Evolutionary conservation across 345 rosid species (phyloP).

Genomic region (Eucalyptus marginata): DNA sequence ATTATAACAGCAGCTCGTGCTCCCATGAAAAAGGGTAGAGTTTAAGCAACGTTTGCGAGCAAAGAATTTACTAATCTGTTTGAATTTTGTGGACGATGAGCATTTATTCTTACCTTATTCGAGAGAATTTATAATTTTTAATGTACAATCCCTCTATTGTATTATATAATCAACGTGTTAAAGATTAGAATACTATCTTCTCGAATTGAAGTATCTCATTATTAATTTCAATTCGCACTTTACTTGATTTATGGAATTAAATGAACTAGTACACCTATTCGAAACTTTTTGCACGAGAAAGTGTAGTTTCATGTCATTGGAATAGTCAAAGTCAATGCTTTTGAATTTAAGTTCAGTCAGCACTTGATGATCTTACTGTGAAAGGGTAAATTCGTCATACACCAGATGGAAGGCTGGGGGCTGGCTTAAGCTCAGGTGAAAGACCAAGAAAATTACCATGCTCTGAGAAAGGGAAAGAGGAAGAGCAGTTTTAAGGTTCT

Average conservation of each 20-base stretch:
- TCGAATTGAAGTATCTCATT: neutral
- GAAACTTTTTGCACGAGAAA: neutral
- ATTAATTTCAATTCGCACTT: neutral
- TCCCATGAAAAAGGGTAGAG: neutral
- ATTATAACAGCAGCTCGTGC: neutral
- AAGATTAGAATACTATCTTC: neutral
- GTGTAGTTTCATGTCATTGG: neutral
- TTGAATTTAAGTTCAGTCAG: neutral
- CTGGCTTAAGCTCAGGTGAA: neutral
- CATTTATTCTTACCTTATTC: neutral
- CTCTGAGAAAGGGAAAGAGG: neutral
- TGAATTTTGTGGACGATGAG: neutral
- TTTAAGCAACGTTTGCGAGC: neutral
- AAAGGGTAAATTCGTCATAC: neutral
- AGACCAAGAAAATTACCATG: neutral
- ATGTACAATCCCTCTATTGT: neutral
- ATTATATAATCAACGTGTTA: neutral
- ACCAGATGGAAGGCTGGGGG: neutral
- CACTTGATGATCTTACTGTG: neutral
- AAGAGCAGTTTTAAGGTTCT: neutral
- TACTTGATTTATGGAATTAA: neutral
- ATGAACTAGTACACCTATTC: neutral
- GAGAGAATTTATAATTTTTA: neutral
- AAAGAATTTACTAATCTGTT: neutral
- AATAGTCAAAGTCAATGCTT: neutral